Base-by-base conservation (phyloP, 768 basidiomycete genomes). In the Coprinopsis strossmayeri region DNA sequence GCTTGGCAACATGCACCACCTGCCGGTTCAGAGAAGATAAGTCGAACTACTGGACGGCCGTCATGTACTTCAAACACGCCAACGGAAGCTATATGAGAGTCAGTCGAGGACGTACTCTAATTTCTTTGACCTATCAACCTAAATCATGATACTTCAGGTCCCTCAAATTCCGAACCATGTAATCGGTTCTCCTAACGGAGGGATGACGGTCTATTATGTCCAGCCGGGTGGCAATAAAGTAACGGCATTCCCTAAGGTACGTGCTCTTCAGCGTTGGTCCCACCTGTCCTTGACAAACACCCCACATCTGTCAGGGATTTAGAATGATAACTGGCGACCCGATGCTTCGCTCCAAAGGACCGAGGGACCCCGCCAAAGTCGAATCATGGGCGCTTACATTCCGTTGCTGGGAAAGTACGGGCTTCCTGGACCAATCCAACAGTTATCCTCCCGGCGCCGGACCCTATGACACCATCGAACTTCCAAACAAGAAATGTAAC, bases 131-230 rank as follows among this genome's bases (percentile, higher is more conserved):
- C 3, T 25, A 23, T 38, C 23, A 4, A 5, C 4, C 15, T 42
- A 7, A 18, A 35, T 3, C 4, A 23, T 20, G 5, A 10, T 35
- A 21, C 32, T 27, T 40, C 1, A 50, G 49, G 49, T 50, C 1
- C 49, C 49, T 7, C 49, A 50, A 45, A 50, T 50, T 41, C 42
- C 49, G 42, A 50, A 50, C 26, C 49, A 50, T 26, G 35, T 26
- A 20, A 50, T 43, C 3, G 49, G 49, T 17, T 43, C 49, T 7
- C 42, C 42, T 2, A 35, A 37, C 5, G 49, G 49, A 10, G 49
- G 49, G 5, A 50, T 50, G 49, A 50, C 49, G 3, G 43, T 50
- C 2, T 50, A 50, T 24, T 50, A 50, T 40, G 44, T 50, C 43
- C 49, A 50, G 27, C 49, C 39, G 48, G 1, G 48, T 40, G 4